Evolutionary conservation across 1,139 yeast species (phyloP), one percentile per base, ranked within the genome.

Genomic region (Blastobotrys aristatus): DNA sequence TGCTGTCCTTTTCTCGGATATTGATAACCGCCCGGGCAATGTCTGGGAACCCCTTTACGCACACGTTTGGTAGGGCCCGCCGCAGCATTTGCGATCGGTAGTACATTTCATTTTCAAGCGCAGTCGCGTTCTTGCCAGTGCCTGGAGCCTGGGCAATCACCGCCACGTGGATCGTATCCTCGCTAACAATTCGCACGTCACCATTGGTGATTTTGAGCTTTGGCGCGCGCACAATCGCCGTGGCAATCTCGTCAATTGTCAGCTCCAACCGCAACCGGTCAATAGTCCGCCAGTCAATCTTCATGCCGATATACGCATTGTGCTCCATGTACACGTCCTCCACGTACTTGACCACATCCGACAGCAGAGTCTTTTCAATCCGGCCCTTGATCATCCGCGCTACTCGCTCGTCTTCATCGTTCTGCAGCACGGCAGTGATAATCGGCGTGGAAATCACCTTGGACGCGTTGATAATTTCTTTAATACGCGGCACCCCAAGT

Each of bases 341-440:
- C 56, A 94, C 84, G 65, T 80, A 90, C 62, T 69, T 86, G 2
- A 95, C 89, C 54, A 94, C 84, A 63, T 94, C 98, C 55, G 82
- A 80, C 52, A 94, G 70, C 50, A 84, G 70, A 0, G 98, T 94
- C 72, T 92, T 94, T 65, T 94, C 99, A 49, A 94, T 80, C 65
- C 99, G 79, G 45, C 99, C 98, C 69, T 94, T 94, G 36, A 94
- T 98, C 57, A 94, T 97, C 67, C 99, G 81, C 0, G 98, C 98
- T 26, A 97, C 97, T 63, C 96, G 84, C 69, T 90, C 97, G 65
- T 94, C 98, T 16, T 82, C 82, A 58, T 87, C 94, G 61, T 94
- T 92, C 13, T 92, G 97, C 57, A 94, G 73, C 8, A 85, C 90
- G 6, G 97, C 95, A 57, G 92, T 90, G 63, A 94, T 92, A 63